phyloP scores from a whole-genome alignment of 2,329 filamentous ascomycete species.

The Penicillium sp. region DNA sequence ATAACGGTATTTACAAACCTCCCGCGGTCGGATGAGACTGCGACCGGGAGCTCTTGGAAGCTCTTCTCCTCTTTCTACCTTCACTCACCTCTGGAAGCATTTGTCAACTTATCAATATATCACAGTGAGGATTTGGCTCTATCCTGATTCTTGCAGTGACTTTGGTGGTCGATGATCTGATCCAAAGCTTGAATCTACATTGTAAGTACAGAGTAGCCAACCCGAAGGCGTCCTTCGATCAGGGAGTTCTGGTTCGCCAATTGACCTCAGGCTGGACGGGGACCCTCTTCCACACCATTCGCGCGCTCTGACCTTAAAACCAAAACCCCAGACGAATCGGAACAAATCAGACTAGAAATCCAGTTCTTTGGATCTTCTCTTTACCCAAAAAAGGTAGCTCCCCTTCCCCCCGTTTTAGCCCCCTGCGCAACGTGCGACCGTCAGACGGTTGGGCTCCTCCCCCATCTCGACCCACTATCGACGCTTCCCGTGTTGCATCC shows the following conservation, averaged over 20 bases:
- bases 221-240: slow-evolving; percentile 16
- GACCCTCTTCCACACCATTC: slow-evolving; percentile 23
- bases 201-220: slow-evolving; percentile 16
- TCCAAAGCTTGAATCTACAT: slow-evolving; percentile 10
- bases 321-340: slow-evolving; percentile 23
- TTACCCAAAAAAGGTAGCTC: slow-evolving; percentile 13
- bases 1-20: not conserved
- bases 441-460: slow-evolving; percentile 21
- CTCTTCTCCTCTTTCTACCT: slow-evolving; percentile 1
- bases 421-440: slow-evolving; percentile 32
- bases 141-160: not conserved
- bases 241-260: slow-evolving; percentile 41
- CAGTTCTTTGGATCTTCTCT: slow-evolving; percentile 13
- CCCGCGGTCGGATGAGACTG: not conserved
- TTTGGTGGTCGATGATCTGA: slow-evolving; percentile 1
- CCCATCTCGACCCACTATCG: slow-evolving; percentile 29
- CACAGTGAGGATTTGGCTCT: not conserved
- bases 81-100: not conserved
- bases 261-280: slow-evolving; percentile 31
- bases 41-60: not conserved
- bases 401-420: slow-evolving; percentile 3
- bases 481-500: slow-evolving; percentile 26
- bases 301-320: slow-evolving; percentile 16
- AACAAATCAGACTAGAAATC: slow-evolving; percentile 13
- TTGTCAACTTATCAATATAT: not conserved